phyloP scores from a whole-genome alignment of 441 rosid genomes.

The Aleurites moluccanus region DNA sequence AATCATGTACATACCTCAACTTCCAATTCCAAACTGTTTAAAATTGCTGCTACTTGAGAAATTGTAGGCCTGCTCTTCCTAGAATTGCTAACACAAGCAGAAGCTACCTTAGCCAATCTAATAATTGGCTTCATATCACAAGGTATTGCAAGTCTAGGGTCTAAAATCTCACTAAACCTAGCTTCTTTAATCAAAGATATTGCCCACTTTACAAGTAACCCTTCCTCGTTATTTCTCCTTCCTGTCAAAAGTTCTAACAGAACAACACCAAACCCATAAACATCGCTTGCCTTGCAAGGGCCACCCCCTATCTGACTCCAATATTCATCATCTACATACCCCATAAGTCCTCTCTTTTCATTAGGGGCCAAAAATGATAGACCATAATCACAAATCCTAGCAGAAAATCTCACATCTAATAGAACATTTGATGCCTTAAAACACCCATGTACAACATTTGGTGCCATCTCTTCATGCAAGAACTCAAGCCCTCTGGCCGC shows the following conservation, averaged over 20 bases:
- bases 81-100: conserved; percentile 70
- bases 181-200: conserved; percentile 64
- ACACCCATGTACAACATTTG: conserved; percentile 60
- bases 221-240: conserved; percentile 52
- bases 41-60: conserved; percentile 56
- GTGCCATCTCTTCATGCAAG: conserved; percentile 52
- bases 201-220: conserved; percentile 73
- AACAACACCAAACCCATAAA: conserved; percentile 78
- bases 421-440: conserved; percentile 63
- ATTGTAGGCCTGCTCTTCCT: conserved; percentile 65
- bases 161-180: conserved; percentile 57
- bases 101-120: conserved; percentile 75
- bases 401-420: conserved; percentile 43
- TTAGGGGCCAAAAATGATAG: conserved; percentile 50
- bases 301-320: conserved; percentile 34
- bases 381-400: conserved; percentile 71
- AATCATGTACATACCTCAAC: conserved; percentile 23
- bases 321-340: conserved; percentile 64
- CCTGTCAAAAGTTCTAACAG: conserved; percentile 78
- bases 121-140: conserved; percentile 45
- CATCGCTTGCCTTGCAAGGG: conserved; percentile 66
- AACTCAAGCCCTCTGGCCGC: conserved; percentile 69
- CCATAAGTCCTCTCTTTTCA: conserved; percentile 52
- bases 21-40: conserved; percentile 50
- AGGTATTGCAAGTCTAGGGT: conserved; percentile 53